Percentiles rank a stretch among this genome's conserved stretches.
Conservation (phyloP, 805 yeast genomes). For the Kuraishia hungarica region DNA sequence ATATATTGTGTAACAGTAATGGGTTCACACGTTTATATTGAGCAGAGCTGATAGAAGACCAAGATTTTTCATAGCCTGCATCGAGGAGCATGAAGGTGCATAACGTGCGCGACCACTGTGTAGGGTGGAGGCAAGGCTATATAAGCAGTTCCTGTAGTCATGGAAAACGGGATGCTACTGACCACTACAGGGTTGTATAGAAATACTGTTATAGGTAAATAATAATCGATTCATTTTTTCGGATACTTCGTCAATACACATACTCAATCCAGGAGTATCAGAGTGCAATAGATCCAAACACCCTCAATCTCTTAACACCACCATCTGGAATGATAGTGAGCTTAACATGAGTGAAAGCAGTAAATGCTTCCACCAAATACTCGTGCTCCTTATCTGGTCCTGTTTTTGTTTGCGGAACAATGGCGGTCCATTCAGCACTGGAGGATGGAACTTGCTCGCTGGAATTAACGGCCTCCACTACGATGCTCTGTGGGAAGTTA, state of each 20-base stretch:
- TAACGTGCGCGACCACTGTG: background rate
- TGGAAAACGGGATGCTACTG: too few species aligned
- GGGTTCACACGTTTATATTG: background rate
- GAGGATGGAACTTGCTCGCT: conserved; percentile 23
- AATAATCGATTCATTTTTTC: too few species aligned
- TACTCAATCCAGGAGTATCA: background rate
- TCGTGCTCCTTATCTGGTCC: conserved; percentile 79
- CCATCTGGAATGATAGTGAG: conserved; percentile 92
- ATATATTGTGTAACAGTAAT: too few species aligned
- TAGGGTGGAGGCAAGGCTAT: background rate
- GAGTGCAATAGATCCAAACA: conserved; percentile 45
- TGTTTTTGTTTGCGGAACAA: conserved; percentile 66
- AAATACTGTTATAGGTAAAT: too few species aligned
- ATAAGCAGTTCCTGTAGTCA: background rate
- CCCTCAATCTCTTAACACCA: conserved; percentile 87
- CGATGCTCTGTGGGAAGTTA: conserved; percentile 79
- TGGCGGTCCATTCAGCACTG: conserved; percentile 48
- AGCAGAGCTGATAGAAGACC: background rate
- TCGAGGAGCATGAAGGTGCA: background rate
- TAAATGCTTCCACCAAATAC: conserved; percentile 25
- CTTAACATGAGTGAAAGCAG: conserved; percentile 59
- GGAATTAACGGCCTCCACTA: conserved; percentile 50
- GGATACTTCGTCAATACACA: too few species aligned
- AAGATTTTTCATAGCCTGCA: background rate
- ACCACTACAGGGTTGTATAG: too few species aligned